These are phyloP conservation scores for Camelina hispida DNA, from an alignment of 345 rosid genomes.

Conservation along the genomic window DNA sequence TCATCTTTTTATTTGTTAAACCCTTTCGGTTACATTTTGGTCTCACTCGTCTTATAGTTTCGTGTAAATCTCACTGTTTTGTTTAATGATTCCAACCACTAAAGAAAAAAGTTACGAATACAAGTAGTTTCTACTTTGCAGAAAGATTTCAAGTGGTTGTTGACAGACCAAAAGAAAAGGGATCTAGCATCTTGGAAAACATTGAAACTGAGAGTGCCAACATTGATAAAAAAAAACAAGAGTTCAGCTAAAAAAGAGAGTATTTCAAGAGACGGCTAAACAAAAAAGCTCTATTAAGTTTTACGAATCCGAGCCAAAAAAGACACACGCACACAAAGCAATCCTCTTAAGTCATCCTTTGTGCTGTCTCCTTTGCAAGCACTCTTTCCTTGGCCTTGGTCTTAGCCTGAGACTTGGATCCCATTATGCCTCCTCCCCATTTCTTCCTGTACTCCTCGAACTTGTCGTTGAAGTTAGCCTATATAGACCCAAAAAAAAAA, in stretches of 20 bases:
- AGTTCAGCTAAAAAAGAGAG: conserved; percentile 10
- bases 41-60: background rate
- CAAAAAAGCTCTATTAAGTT: conserved; percentile 38
- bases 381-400: conserved; percentile 73
- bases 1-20: too few species aligned
- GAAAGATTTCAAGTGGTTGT: too few species aligned
- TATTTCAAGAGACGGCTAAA: conserved; percentile 28
- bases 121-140: too few species aligned
- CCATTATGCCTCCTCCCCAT: conserved; percentile 92
- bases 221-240: conserved; percentile 5
- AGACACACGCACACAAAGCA: background rate
- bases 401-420: conserved; percentile 79
- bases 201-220: conserved; percentile 8
- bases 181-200: background rate
- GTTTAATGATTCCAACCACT: too few species aligned
- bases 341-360: conserved; percentile 55
- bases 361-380: conserved; percentile 76
- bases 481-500: background rate
- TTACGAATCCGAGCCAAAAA: conserved; percentile 27
- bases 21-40: background rate
- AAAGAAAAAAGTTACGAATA: too few species aligned
- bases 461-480: conserved; percentile 83
- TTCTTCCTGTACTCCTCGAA: conserved; percentile 78
- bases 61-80: too few species aligned
- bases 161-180: too few species aligned